Conservation (phyloP, 1,139 yeast genomes). For the Zygosaccharomyces pseudobailii region DNA sequence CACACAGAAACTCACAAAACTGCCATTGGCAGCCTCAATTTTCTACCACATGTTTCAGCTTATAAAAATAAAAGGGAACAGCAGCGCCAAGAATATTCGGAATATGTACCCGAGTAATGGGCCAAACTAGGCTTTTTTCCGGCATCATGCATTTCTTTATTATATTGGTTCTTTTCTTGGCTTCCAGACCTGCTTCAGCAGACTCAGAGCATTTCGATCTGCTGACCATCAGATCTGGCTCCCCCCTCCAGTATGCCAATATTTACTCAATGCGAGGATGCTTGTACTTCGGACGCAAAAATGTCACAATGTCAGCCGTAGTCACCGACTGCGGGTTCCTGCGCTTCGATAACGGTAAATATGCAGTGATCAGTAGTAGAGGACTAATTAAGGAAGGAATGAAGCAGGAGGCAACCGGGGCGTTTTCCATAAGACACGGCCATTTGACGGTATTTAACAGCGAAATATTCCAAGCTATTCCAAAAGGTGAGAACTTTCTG, state of each 20-base stretch:
- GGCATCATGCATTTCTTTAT: background rate
- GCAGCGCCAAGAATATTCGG: too few relatives aligned
- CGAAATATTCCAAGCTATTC: slow-evolving; percentile 10
- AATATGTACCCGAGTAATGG: too few relatives aligned
- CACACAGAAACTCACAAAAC: too few relatives aligned
- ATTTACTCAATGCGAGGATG: slow-evolving; percentile 12
- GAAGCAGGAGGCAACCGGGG: slow-evolving; percentile 13
- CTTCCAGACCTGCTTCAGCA: slow-evolving; percentile 19
- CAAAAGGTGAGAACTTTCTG: slow-evolving; percentile 5
- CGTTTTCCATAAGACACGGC: slow-evolving; percentile 15
- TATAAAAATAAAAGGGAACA: background rate
- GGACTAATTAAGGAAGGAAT: slow-evolving; percentile 13
- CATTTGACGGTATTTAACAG: slow-evolving; percentile 6
- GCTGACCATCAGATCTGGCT: slow-evolving; percentile 34
- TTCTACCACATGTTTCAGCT: too few relatives aligned
- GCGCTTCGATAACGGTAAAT: slow-evolving; percentile 12
- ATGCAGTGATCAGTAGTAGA: slow-evolving; percentile 12
- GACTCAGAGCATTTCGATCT: slow-evolving; percentile 34
- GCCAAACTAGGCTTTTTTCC: background rate
- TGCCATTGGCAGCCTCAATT: too few relatives aligned
- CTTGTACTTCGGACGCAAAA: slow-evolving; percentile 13
- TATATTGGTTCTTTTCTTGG: slow-evolving; percentile 3
- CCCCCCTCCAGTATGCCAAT: slow-evolving; percentile 28
- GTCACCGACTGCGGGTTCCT: slow-evolving; percentile 22
- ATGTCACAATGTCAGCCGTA: slow-evolving; percentile 11